Percentiles rank a stretch among this genome's conserved stretches.
These are phyloP conservation scores for Aegilops tauschii DNA, from an alignment of 176 grass and related monocot genomes.

Conservation along the genomic window DNA sequence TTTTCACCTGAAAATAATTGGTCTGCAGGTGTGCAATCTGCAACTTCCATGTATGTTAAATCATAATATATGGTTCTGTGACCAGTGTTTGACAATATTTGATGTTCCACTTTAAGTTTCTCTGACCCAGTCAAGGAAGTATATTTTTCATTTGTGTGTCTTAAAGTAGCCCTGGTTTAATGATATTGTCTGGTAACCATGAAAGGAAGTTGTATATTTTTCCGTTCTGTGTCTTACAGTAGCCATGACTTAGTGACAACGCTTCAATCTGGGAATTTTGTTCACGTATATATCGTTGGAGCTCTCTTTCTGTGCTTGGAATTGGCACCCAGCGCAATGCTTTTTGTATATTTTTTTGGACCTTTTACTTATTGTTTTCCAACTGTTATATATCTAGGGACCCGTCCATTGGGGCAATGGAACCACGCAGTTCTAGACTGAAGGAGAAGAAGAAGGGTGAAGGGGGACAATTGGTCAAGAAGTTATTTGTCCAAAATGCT, in stretches of 20 bases:
- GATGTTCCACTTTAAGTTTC: conserved; percentile 11
- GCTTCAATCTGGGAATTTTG: background rate
- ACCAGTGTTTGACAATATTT: conserved; percentile 12
- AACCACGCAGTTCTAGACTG: conserved; percentile 85
- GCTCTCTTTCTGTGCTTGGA: conserved; percentile 9
- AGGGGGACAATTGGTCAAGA: conserved; percentile 81
- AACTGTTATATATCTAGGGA: conserved; percentile 44
- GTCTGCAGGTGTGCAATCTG: conserved; percentile 7
- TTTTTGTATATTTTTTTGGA: background rate
- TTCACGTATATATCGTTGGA: conserved; percentile 8
- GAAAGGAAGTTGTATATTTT: background rate
- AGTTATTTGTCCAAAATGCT: conserved; percentile 79
- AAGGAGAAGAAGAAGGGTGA: conserved; percentile 92
- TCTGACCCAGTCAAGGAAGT: background rate
- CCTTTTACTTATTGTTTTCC: conserved; percentile 22
- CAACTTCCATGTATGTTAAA: background rate
- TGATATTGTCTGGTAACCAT: background rate
- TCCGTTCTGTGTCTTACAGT: background rate
- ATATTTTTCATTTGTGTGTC: background rate
- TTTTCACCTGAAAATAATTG: background rate
- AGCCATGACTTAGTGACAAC: background rate
- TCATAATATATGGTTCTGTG: background rate
- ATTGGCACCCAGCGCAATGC: background rate
- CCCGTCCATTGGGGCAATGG: conserved; percentile 49
- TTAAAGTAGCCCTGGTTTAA: background rate